A percentile compares a stretch with the other conserved stretches of the same genome.
Evolutionary conservation across 176 grass and related monocot genomes (phyloP).

Genomic region (Juncus effusus): DNA sequence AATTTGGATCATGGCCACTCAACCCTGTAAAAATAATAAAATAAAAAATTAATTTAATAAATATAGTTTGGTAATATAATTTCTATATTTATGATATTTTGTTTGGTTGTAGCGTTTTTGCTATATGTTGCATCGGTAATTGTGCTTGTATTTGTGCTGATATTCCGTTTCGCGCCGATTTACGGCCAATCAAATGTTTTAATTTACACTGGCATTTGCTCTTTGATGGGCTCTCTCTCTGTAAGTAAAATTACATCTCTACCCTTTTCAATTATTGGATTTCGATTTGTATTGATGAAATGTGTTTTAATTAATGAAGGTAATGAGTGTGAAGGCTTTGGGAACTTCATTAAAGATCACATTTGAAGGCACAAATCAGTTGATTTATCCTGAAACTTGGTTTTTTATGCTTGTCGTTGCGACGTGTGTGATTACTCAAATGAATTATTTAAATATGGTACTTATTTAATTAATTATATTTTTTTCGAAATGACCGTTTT

Average conservation of each 20-base stretch:
- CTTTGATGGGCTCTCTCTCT: slow-evolving; percentile 98
- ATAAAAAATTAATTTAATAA: not conserved
- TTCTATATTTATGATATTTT: slow-evolving; percentile 6
- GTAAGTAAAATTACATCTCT: slow-evolving; percentile 37
- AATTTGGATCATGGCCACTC: slow-evolving; percentile 95
- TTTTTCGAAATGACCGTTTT: not conserved
- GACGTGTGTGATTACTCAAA: slow-evolving; percentile 84
- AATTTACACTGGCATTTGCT: slow-evolving; percentile 93
- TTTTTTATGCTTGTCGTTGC: slow-evolving; percentile 87
- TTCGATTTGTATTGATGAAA: not conserved
- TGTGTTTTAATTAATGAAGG: slow-evolving; percentile 45
- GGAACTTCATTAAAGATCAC: slow-evolving; percentile 91
- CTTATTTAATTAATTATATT: slow-evolving; percentile 18
- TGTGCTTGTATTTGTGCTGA: slow-evolving; percentile 74
- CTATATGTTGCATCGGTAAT: slow-evolving; percentile 84
- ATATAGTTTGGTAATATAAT: not conserved
- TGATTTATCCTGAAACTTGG: slow-evolving; percentile 89
- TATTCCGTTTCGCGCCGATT: slow-evolving; percentile 85
- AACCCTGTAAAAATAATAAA: slow-evolving; percentile 42
- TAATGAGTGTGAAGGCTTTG: slow-evolving; percentile 99
- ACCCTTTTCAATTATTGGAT: not conserved
- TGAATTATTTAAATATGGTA: slow-evolving; percentile 99
- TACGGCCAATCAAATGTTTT: slow-evolving; percentile 88
- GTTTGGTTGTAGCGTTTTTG: slow-evolving; percentile 68
- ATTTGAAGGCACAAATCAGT: slow-evolving; percentile 90